A percentile compares a stretch with the other conserved stretches of the same genome.
Conservation (phyloP, 179 eudicot genomes). For the Beta lomatogona region DNA sequence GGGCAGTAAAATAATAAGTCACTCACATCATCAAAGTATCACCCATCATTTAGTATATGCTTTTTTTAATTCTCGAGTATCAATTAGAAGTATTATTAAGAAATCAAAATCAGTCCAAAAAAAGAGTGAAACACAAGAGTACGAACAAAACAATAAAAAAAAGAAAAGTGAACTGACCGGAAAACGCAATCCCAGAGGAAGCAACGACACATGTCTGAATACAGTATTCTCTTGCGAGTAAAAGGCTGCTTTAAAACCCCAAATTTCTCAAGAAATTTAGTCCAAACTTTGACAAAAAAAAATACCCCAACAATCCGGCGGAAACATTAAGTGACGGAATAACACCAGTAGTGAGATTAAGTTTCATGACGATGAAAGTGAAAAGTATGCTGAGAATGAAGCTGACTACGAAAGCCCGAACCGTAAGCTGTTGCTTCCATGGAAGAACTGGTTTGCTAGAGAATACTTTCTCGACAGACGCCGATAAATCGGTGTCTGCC, state of each 20-base stretch:
- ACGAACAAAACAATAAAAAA: not conserved
- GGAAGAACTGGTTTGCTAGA: constrained; percentile 58
- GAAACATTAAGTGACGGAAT: constrained; percentile 83
- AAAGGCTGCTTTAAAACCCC: constrained; percentile 73
- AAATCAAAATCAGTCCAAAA: not conserved
- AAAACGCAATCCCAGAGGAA: constrained; percentile 79
- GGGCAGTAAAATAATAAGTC: too few relatives aligned
- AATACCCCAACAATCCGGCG: constrained; percentile 77
- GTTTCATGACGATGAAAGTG: constrained; percentile 85
- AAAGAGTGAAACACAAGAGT: too few relatives aligned
- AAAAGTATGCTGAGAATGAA: constrained; percentile 57
- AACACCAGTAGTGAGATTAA: constrained; percentile 84
- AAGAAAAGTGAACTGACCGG: constrained; percentile 43
- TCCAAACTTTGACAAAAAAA: constrained; percentile 87
- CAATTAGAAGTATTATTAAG: not conserved
- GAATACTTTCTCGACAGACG: constrained; percentile 61
- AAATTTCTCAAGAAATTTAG: constrained; percentile 49
- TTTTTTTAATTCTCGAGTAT: too few relatives aligned
- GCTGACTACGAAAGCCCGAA: constrained; percentile 66
- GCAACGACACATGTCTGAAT: constrained; percentile 95
- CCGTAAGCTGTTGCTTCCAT: constrained; percentile 67
- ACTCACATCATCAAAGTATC: too few relatives aligned
- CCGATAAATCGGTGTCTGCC: not conserved
- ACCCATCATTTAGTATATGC: too few relatives aligned
- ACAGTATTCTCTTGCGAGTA: constrained; percentile 87